Evolutionary conservation across 495 filamentous ascomycete species (phyloP).

Genomic region (Lophium mytilinum): DNA sequence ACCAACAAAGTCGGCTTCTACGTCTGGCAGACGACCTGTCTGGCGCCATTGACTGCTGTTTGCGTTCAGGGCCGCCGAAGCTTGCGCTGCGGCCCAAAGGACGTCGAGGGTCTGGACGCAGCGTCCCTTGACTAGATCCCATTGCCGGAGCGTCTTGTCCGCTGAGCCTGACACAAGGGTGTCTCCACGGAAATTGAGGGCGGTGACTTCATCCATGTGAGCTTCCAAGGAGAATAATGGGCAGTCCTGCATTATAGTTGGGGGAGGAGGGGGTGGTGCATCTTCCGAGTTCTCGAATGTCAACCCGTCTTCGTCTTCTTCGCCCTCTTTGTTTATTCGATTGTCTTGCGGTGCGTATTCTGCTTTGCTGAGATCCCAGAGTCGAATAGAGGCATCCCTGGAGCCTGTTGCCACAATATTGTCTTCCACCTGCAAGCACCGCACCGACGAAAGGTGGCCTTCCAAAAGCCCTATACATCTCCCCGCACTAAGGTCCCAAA

Average conservation of each 20-base stretch:
- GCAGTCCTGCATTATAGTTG: conserved; percentile 76
- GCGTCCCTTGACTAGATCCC: conserved; percentile 91
- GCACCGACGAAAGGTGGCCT: conserved; percentile 89
- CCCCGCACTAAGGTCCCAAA: conserved; percentile 93
- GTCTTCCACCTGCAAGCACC: conserved; percentile 88
- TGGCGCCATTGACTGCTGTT: conserved; percentile 43
- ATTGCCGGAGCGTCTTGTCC: conserved; percentile 94
- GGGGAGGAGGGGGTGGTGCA: conserved; percentile 51
- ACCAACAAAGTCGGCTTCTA: conserved; percentile 85
- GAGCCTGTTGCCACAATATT: conserved; percentile 93
- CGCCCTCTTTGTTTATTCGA: conserved; percentile 55
- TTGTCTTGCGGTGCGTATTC: conserved; percentile 54
- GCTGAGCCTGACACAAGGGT: conserved; percentile 91
- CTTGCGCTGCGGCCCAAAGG: conserved; percentile 96
- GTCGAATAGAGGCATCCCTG: conserved; percentile 86
- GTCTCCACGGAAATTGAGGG: conserved; percentile 78
- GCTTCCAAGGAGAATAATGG: conserved; percentile 77
- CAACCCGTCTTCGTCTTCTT: conserved; percentile 51
- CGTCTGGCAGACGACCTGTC: conserved; percentile 52
- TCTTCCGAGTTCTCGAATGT: conserved; percentile 48
- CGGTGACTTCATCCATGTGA: conserved; percentile 91
- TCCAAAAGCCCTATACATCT: conserved; percentile 85
- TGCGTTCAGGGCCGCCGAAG: conserved; percentile 35
- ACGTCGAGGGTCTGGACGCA: conserved; percentile 97
- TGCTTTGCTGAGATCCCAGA: conserved; percentile 82